Conservation (phyloP, 2,329 filamentous ascomycete genomes). For the Fusarium sp. region DNA sequence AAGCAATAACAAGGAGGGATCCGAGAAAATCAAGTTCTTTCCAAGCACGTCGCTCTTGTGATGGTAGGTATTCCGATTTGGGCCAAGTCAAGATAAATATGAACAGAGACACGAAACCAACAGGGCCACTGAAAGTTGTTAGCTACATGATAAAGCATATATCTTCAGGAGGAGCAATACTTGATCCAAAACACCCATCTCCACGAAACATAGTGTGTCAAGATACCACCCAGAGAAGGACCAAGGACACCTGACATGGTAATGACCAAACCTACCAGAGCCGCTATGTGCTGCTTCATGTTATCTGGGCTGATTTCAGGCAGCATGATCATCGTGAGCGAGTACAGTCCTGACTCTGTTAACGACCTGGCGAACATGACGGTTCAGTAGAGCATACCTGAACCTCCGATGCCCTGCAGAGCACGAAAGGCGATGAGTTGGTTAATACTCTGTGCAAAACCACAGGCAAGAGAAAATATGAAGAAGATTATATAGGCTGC, state of each 20-base stretch:
- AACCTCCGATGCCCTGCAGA: constrained; percentile 61
- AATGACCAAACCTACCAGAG: constrained; percentile 58
- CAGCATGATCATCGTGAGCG: constrained; percentile 63
- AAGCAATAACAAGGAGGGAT: constrained; percentile 60
- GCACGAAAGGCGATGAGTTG: constrained; percentile 60
- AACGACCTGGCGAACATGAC: neutral
- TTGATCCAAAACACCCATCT: constrained; percentile 69
- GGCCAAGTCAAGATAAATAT: constrained; percentile 63
- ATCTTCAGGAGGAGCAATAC: constrained; percentile 40
- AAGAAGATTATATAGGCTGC: constrained; percentile 62
- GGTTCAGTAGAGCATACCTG: constrained; percentile 45
- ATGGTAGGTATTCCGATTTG: constrained; percentile 49
- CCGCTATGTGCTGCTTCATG: constrained; percentile 54
- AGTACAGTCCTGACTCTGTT: constrained; percentile 56
- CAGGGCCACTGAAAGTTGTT: constrained; percentile 53
- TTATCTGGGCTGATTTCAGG: constrained; percentile 57
- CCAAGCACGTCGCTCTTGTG: constrained; percentile 52
- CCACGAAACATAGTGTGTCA: constrained; percentile 60
- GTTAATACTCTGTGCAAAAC: constrained; percentile 41
- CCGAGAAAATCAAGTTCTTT: constrained; percentile 62
- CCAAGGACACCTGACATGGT: constrained; percentile 59
- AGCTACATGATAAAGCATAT: neutral
- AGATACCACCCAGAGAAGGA: constrained; percentile 59
- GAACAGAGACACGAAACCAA: constrained; percentile 55
- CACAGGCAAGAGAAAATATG: constrained; percentile 64